Conservation (phyloP, 2,329 filamentous ascomycete genomes). For the Alternaria sp. region DNA sequence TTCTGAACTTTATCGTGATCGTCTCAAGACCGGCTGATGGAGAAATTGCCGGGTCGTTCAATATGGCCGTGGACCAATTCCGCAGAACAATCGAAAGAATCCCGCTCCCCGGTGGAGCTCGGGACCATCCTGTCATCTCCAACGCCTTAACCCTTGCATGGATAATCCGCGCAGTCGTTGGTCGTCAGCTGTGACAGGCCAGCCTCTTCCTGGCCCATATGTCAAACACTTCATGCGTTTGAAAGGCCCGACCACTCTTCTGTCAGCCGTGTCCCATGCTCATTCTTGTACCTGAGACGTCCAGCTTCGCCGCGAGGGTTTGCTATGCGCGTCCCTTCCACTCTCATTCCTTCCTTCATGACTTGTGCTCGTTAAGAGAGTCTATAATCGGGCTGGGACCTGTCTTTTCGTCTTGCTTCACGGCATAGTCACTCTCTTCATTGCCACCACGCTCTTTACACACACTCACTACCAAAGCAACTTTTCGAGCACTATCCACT, state of each 20-base stretch:
- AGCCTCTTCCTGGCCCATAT: constrained; percentile 35
- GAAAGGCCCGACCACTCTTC: constrained; percentile 36
- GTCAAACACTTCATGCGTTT: constrained; percentile 51
- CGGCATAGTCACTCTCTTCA: constrained; percentile 29
- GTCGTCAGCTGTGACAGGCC: constrained; percentile 37
- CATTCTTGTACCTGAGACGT: constrained; percentile 44
- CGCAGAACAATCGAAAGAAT: constrained; percentile 14
- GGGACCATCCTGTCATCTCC: constrained; percentile 37
- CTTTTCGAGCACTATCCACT: constrained; percentile 17
- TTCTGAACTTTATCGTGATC: not conserved
- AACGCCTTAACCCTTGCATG: constrained; percentile 32
- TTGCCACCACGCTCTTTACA: constrained; percentile 20
- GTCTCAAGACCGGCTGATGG: not conserved
- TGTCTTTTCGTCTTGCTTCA: constrained; percentile 23
- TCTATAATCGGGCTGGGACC: constrained; percentile 34
- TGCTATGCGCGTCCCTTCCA: constrained; percentile 29
- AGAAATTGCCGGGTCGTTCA: not conserved
- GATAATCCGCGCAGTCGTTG: constrained; percentile 23
- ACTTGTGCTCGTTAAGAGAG: constrained; percentile 20
- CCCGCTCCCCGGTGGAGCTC: constrained; percentile 23
- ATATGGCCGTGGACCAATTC: constrained; percentile 12
- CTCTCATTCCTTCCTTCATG: constrained; percentile 23
- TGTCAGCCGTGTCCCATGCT: constrained; percentile 43
- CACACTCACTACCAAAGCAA: not conserved
- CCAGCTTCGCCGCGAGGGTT: constrained; percentile 38